phyloP scores from a whole-genome alignment of 2,329 filamentous ascomycete genomes.

The Curvularia eragrostidis region DNA sequence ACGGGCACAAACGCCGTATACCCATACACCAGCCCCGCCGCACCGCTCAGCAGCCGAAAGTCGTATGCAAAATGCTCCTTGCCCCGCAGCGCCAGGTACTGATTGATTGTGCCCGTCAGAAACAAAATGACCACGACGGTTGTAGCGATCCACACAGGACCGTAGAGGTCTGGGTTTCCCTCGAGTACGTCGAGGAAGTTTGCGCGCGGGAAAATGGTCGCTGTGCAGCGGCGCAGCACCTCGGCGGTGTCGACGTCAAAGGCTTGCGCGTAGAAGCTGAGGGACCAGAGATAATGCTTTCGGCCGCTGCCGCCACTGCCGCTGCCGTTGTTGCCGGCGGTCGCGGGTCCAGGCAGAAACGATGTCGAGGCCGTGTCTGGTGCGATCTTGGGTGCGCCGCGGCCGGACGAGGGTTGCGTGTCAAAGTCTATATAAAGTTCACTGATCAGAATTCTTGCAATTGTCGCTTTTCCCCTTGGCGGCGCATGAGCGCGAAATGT shows the following conservation, averaged over 20 bases:
- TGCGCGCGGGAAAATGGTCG: constrained; percentile 85
- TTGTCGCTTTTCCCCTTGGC: neutral
- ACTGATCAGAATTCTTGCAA: neutral
- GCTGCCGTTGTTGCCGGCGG: constrained; percentile 20
- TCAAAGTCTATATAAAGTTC: constrained; percentile 70
- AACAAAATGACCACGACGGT: constrained; percentile 97
- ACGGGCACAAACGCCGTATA: constrained; percentile 86
- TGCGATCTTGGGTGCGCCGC: constrained; percentile 53
- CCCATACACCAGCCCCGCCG: constrained; percentile 91
- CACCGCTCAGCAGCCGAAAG: constrained; percentile 85
- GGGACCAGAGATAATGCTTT: constrained; percentile 90
- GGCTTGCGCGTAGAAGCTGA: constrained; percentile 95
- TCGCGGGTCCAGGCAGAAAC: constrained; percentile 47
- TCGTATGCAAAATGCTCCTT: constrained; percentile 84
- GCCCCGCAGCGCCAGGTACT: constrained; percentile 76
- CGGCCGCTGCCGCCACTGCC: constrained; percentile 34
- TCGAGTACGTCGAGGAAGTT: constrained; percentile 98
- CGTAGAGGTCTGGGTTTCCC: constrained; percentile 95
- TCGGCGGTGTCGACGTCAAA: constrained; percentile 97
- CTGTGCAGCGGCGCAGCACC: constrained; percentile 84
- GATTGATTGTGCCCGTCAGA: constrained; percentile 90
- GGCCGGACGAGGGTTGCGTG: constrained; percentile 54
- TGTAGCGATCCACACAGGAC: constrained; percentile 98
- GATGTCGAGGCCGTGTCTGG: constrained; percentile 49
- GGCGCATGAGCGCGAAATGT: neutral